Conservation (phyloP, 2,329 filamentous ascomycete species). For the Colletotrichum magnum region DNA sequence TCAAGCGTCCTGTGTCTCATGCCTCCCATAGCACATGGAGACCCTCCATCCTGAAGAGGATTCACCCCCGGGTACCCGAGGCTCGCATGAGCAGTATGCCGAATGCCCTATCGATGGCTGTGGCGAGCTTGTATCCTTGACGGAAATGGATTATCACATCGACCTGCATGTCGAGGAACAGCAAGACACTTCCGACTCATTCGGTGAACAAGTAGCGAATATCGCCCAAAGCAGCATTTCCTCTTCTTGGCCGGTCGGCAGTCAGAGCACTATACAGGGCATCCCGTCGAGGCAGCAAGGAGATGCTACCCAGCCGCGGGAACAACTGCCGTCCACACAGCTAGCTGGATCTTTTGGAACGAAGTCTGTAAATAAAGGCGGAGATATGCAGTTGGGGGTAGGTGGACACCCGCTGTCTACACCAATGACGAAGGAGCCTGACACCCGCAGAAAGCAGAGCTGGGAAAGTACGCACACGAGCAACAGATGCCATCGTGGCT, state of each 20-base stretch:
- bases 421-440: constrained; percentile 4
- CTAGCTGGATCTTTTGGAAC: too few species aligned
- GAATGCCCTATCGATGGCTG: constrained; percentile 62
- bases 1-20: not conserved
- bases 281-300: too few species aligned
- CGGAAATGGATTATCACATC: constrained; percentile 71
- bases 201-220: constrained; percentile 16
- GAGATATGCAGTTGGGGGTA: constrained; percentile 46
- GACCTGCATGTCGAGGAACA: constrained; percentile 68
- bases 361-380: constrained; percentile 25
- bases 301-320: not conserved
- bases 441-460: constrained; percentile 66
- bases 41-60: constrained; percentile 44
- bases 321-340: too few species aligned
- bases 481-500: constrained; percentile 82
- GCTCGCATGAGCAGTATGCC: constrained; percentile 42
- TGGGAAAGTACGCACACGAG: constrained; percentile 81
- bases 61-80: constrained; percentile 47
- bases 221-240: not conserved
- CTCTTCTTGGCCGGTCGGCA: not conserved
- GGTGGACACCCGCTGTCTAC: constrained; percentile 47
- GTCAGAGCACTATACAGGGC: too few species aligned
- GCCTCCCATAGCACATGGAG: constrained; percentile 46
- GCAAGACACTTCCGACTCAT: constrained; percentile 19
- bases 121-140: constrained; percentile 65